Evolutionary conservation across 495 filamentous ascomycete genomes (phyloP).

Genomic region (Hypomontagnella monticulosa): DNA sequence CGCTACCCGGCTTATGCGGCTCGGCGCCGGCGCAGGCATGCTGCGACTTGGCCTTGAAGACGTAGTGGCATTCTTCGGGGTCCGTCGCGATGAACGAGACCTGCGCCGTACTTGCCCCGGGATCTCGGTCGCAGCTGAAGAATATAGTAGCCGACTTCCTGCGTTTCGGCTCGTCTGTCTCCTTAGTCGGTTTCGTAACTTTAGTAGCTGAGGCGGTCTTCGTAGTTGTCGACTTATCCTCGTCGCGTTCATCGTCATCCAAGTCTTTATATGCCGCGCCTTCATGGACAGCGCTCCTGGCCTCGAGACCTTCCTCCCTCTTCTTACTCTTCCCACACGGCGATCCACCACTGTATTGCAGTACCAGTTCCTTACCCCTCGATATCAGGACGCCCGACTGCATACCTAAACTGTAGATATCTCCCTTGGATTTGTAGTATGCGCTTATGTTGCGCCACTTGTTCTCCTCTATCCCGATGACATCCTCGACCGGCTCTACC

Average conservation of each 20-base stretch:
- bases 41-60: slow-evolving; percentile 91
- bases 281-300: slow-evolving; percentile 45
- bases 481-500: slow-evolving; percentile 76
- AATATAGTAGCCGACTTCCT: slow-evolving; percentile 90
- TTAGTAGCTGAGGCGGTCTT: slow-evolving; percentile 30
- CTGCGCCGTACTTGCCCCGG: slow-evolving; percentile 60
- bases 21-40: slow-evolving; percentile 77
- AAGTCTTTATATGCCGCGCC: slow-evolving; percentile 49
- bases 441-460: slow-evolving; percentile 87
- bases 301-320: slow-evolving; percentile 29
- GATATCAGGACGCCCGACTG: slow-evolving; percentile 75
- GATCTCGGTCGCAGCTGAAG: slow-evolving; percentile 89
- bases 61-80: slow-evolving; percentile 91
- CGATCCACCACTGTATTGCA: slow-evolving; percentile 92
- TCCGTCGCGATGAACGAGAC: slow-evolving; percentile 85
- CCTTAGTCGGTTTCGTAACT: slow-evolving; percentile 41
- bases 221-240: slow-evolving; percentile 44
- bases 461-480: slow-evolving; percentile 71
- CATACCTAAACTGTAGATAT: slow-evolving; percentile 87
- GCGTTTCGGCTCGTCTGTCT: slow-evolving; percentile 58
- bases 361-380: slow-evolving; percentile 86
- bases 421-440: slow-evolving; percentile 78
- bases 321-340: slow-evolving; percentile 67
- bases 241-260: slow-evolving; percentile 53
- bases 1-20: slow-evolving; percentile 69